A percentile compares a stretch with the other conserved stretches of the same genome.
Conservation (phyloP, 2,329 filamentous ascomycete species). For the Amauroascus verrucosus region DNA sequence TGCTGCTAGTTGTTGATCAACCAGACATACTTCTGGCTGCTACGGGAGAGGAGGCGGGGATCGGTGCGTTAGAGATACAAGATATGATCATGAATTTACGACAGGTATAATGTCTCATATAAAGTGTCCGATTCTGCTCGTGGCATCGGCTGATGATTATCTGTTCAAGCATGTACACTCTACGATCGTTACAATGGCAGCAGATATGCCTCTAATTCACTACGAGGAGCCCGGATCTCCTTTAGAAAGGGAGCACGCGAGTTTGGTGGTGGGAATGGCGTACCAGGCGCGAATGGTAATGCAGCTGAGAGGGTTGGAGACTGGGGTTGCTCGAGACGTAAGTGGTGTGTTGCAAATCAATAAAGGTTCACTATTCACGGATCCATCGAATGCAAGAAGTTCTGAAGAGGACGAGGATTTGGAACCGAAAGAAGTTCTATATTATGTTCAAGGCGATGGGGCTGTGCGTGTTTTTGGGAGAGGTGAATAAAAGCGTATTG, state of each 20-base stretch:
- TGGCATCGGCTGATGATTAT: not conserved
- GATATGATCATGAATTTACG: conserved; percentile 50
- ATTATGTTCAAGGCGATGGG: conserved; percentile 70
- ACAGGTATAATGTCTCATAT: conserved; percentile 44
- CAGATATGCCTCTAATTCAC: conserved; percentile 61
- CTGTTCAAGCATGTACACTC: conserved; percentile 49
- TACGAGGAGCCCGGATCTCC: conserved; percentile 45
- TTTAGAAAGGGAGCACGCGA: conserved; percentile 59
- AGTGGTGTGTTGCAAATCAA: conserved; percentile 77
- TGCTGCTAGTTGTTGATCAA: conserved; percentile 56
- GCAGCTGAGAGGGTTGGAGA: conserved; percentile 66
- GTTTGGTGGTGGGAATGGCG: conserved; percentile 60
- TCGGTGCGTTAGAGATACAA: conserved; percentile 38
- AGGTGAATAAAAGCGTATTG: conserved; percentile 44
- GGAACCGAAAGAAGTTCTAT: conserved; percentile 62
- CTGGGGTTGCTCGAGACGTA: conserved; percentile 79
- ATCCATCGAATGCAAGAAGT: conserved; percentile 21
- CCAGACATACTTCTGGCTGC: conserved; percentile 55
- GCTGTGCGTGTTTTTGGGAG: conserved; percentile 74
- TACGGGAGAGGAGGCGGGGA: conserved; percentile 39
- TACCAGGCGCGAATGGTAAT: conserved; percentile 65
- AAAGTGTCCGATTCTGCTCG: not conserved
- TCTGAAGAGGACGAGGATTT: conserved; percentile 20
- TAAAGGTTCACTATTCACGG: conserved; percentile 40
- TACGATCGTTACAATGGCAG: conserved; percentile 57